These are phyloP conservation scores for Fusarium bulbicola DNA, from an alignment of 2,329 filamentous ascomycete genomes.

Conservation along the genomic window DNA sequence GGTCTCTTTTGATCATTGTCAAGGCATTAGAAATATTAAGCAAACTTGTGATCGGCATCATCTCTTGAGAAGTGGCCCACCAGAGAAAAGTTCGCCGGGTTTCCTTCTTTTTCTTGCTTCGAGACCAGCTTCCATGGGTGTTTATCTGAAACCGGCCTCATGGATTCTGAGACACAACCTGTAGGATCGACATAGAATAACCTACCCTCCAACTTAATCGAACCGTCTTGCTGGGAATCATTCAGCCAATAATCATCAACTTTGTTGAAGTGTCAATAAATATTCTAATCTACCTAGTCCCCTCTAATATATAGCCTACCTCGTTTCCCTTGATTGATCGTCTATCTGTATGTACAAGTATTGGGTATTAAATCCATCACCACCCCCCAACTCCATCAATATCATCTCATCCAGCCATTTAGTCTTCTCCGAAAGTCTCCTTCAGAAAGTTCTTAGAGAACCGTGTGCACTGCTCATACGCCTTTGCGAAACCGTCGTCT, in stretches of 20 bases:
- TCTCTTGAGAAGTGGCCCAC: background rate
- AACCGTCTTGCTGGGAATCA: constrained; percentile 14
- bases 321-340: background rate
- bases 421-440: constrained; percentile 53
- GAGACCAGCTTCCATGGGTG: background rate
- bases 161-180: constrained; percentile 26
- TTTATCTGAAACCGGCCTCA: constrained; percentile 14
- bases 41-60: too few species aligned
- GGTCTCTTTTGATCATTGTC: background rate
- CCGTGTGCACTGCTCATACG: constrained; percentile 83
- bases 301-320: constrained; percentile 17
- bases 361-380: constrained; percentile 38
- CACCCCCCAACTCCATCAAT: background rate
- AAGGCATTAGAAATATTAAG: background rate
- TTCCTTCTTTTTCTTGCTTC: background rate
- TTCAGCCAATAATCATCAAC: constrained; percentile 16
- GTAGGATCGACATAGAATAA: constrained; percentile 27
- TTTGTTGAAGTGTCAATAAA: constrained; percentile 10
- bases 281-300: constrained; percentile 10
- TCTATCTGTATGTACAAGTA: constrained; percentile 31
- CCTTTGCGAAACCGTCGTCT: constrained; percentile 79
- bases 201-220: constrained; percentile 8
- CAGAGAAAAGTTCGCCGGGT: background rate
- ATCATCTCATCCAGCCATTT: background rate
- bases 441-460: constrained; percentile 82